phyloP scores from a whole-genome alignment of 306 rosid genomes.

The Sindora glabra region DNA sequence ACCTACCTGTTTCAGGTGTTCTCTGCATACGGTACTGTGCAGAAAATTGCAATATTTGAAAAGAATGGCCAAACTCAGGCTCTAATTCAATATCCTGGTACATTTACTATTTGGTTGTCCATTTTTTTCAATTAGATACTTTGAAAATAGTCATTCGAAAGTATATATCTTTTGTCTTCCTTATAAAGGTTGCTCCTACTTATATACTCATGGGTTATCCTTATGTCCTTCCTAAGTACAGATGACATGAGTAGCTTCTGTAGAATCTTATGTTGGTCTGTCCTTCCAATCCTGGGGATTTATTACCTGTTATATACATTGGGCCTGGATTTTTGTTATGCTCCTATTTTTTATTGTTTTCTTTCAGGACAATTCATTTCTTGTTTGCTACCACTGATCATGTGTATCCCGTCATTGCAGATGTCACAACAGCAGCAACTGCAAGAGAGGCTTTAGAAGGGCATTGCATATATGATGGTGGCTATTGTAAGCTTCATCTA shows the following conservation, averaged over 20 bases:
- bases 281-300: too few relatives aligned
- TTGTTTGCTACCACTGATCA: neutral
- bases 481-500: conserved; percentile 99
- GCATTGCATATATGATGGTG: conserved; percentile 99
- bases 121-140: neutral
- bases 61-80: conserved; percentile 89
- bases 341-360: neutral
- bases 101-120: conserved; percentile 3
- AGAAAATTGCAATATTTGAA: conserved; percentile 83
- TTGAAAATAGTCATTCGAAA: neutral
- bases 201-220: too few relatives aligned
- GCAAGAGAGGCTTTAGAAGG: conserved; percentile 95
- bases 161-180: neutral
- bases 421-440: conserved; percentile 53
- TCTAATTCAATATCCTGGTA: conserved; percentile 79
- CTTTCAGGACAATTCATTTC: neutral
- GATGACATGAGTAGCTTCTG: too few relatives aligned
- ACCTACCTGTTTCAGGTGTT: conserved; percentile 49
- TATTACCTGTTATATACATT: neutral
- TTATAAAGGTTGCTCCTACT: neutral
- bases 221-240: too few relatives aligned
- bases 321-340: neutral
- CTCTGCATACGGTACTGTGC: conserved; percentile 66
- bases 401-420: conserved; percentile 23
- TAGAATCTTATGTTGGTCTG: too few relatives aligned